phyloP scores from a whole-genome alignment of 805 yeast species.

The Kodamaea sagamina region DNA sequence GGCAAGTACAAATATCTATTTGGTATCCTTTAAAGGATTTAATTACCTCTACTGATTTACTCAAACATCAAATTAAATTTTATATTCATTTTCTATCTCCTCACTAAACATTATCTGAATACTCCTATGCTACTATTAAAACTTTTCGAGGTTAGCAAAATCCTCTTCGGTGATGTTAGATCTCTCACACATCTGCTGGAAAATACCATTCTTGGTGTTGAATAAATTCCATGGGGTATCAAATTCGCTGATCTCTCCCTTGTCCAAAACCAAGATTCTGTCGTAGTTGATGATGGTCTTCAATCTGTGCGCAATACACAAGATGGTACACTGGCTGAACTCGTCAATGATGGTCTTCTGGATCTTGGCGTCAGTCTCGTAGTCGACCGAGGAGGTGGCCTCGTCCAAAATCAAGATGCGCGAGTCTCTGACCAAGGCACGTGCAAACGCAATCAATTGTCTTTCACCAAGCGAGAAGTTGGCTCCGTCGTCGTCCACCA shows the following conservation, averaged over 20 bases:
- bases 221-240: slow-evolving; percentile 70
- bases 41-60: no score
- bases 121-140: not conserved
- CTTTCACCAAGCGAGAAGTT: slow-evolving; percentile 78
- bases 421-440: slow-evolving; percentile 76
- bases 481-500: slow-evolving; percentile 66
- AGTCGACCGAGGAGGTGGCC: slow-evolving; percentile 80
- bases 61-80: no score
- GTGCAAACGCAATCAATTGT: slow-evolving; percentile 76
- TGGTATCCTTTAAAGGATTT: no score
- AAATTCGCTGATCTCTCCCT: slow-evolving; percentile 73
- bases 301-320: slow-evolving; percentile 88
- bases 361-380: slow-evolving; percentile 79
- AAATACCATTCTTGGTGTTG: slow-evolving; percentile 47
- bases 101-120: no score
- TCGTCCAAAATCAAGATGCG: slow-evolving; percentile 82
- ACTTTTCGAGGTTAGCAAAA: slow-evolving; percentile 25
- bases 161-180: slow-evolving; percentile 46
- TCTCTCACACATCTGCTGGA: slow-evolving; percentile 69
- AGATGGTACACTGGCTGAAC: slow-evolving; percentile 68
- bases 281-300: slow-evolving; percentile 74
- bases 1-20: no score
- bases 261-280: slow-evolving; percentile 77
- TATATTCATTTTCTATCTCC: no score
- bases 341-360: slow-evolving; percentile 76